A percentile compares a stretch with the other conserved stretches of the same genome.
These are phyloP conservation scores for Phytophthora pinifolia DNA, from an alignment of 352 stramenopile genomes.

Conservation along the genomic window DNA sequence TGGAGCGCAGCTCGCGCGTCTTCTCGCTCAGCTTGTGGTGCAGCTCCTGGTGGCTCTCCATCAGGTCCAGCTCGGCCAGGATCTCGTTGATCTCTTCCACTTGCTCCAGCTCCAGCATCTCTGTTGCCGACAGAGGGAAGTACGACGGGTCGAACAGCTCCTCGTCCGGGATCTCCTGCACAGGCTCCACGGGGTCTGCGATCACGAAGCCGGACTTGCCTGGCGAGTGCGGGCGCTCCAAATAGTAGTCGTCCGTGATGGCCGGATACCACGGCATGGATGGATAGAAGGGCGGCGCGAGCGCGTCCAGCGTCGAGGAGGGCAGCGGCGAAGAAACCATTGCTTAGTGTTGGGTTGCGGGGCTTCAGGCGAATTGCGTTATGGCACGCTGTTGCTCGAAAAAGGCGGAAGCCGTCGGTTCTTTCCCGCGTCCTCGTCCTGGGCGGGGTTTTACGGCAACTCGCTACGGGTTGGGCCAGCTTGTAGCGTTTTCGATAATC, in stretches of 20 bases:
- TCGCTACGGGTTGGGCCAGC: not conserved
- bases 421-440: conserved; percentile 12
- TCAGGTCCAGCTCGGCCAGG: conserved; percentile 72
- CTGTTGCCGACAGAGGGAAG: conserved; percentile 56
- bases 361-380: conserved; percentile 28
- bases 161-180: conserved; percentile 68
- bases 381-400: conserved; percentile 23
- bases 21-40: conserved; percentile 58
- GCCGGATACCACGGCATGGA: conserved; percentile 54
- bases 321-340: conserved; percentile 45
- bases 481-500: not conserved
- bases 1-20: conserved; percentile 53
- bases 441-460: not conserved
- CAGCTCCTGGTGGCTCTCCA: conserved; percentile 78
- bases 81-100: conserved; percentile 82
- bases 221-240: conserved; percentile 56
- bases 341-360: conserved; percentile 3
- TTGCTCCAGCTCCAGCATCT: conserved; percentile 72
- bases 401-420: conserved; percentile 13
- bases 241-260: conserved; percentile 70
- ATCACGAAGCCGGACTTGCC: conserved; percentile 68
- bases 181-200: conserved; percentile 47
- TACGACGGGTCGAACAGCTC: conserved; percentile 74
- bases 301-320: conserved; percentile 48
- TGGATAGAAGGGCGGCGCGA: conserved; percentile 61